phyloP scores from a whole-genome alignment of 805 yeast species.

The Kuraishia piskuri region DNA sequence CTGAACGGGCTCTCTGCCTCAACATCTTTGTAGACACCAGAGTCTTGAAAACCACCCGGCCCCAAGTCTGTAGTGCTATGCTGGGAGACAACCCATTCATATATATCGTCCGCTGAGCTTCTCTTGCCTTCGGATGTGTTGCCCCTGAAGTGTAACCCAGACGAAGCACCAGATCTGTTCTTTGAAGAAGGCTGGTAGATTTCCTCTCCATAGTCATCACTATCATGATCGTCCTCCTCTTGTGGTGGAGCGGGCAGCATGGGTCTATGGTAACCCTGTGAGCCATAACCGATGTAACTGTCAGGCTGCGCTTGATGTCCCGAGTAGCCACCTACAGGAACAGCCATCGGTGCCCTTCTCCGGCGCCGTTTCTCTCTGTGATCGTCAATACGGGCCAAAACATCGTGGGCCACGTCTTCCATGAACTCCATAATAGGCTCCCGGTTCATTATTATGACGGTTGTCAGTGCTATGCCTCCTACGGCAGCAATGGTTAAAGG shows the following conservation, averaged over 20 bases:
- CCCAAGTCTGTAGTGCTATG: background rate
- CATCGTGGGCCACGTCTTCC: constrained; percentile 13
- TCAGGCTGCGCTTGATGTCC: background rate
- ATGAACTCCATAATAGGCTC: constrained; percentile 18
- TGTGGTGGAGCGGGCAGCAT: background rate
- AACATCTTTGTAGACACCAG: background rate
- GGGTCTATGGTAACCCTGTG: background rate
- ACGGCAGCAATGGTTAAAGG: constrained; percentile 16
- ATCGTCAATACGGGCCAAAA: constrained; percentile 8
- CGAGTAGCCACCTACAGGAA: background rate
- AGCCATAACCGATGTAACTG: background rate
- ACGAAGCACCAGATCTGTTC: background rate
- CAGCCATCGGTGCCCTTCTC: background rate
- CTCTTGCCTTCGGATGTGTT: background rate
- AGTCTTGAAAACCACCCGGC: background rate
- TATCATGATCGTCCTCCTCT: background rate
- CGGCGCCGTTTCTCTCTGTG: constrained; percentile 7
- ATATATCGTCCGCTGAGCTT: constrained; percentile 1
- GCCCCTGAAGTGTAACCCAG: background rate
- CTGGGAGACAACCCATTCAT: constrained; percentile 2
- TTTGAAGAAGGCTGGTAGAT: background rate
- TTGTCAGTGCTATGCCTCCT: constrained; percentile 17
- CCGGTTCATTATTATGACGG: constrained; percentile 13
- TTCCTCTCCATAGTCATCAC: background rate
- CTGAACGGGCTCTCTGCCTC: background rate